phyloP scores from a whole-genome alignment of 2,329 filamentous ascomycete species.

The Biscogniauxia sp. region DNA sequence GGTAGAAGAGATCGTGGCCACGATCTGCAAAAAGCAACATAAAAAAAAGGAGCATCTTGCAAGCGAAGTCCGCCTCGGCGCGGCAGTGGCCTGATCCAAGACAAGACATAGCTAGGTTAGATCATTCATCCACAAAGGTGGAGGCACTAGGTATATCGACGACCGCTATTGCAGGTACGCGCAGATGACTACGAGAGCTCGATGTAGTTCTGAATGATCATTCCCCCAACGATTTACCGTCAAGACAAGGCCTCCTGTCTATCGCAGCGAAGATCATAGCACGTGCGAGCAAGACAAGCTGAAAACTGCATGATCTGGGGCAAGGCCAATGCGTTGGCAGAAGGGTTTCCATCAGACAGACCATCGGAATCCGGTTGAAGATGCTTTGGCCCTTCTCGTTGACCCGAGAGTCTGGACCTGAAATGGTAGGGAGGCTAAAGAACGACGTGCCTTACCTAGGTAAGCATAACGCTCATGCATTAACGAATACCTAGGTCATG shows the following conservation, averaged over 20 bases:
- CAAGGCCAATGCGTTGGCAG: slow-evolving; percentile 19
- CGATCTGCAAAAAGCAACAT: neutral
- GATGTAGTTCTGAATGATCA: neutral
- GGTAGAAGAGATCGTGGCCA: neutral
- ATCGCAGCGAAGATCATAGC: slow-evolving; percentile 11
- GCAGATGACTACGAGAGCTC: neutral
- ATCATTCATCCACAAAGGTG: neutral
- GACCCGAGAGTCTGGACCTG: slow-evolving; percentile 16
- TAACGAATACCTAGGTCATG: neutral
- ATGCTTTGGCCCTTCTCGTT: slow-evolving; percentile 8
- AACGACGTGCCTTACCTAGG: neutral
- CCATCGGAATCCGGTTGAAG: slow-evolving; percentile 5
- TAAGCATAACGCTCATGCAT: neutral
- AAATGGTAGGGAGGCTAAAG: neutral
- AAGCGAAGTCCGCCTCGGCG: neutral
- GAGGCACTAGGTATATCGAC: neutral
- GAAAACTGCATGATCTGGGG: slow-evolving; percentile 30
- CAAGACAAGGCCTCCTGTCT: slow-evolving; percentile 6
- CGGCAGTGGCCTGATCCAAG: neutral
- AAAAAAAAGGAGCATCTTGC: neutral
- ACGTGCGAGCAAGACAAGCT: slow-evolving; percentile 27
- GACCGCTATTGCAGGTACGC: neutral
- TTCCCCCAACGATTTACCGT: slow-evolving; percentile 4
- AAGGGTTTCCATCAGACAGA: slow-evolving; percentile 9
- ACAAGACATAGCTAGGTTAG: neutral